A percentile compares a stretch with the other conserved stretches of the same genome.
Evolutionary conservation across 2,329 filamentous ascomycete genomes (phyloP).

Genomic region (Nannizzia gypsea): DNA sequence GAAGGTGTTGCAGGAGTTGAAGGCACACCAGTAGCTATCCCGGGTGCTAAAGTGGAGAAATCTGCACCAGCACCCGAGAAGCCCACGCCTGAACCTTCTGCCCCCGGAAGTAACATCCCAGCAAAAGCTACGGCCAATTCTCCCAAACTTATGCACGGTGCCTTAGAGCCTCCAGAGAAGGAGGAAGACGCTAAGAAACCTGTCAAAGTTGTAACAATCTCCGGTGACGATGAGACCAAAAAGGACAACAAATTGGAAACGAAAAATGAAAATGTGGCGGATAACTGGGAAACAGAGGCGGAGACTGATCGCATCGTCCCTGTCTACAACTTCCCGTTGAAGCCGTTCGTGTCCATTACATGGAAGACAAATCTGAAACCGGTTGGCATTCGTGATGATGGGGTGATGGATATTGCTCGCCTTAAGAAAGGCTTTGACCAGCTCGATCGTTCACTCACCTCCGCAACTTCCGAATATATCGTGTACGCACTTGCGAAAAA

Average conservation of each 20-base stretch:
- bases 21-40: slow-evolving; percentile 47
- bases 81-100: slow-evolving; percentile 26
- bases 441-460: slow-evolving; percentile 83
- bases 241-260: slow-evolving; percentile 33
- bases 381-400: slow-evolving; percentile 59
- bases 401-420: slow-evolving; percentile 82
- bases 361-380: slow-evolving; percentile 44
- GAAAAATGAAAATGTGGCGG: slow-evolving; percentile 10
- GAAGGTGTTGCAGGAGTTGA: slow-evolving; percentile 56
- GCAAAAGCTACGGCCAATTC: slow-evolving; percentile 25
- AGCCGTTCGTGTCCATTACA: slow-evolving; percentile 83
- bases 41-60: slow-evolving; percentile 52
- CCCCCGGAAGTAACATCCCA: slow-evolving; percentile 25
- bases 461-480: slow-evolving; percentile 82
- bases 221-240: slow-evolving; percentile 43
- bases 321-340: slow-evolving; percentile 94
- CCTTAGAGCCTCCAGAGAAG: slow-evolving; percentile 43
- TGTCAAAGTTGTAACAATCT: slow-evolving; percentile 19
- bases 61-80: slow-evolving; percentile 49
- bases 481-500: slow-evolving; percentile 89
- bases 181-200: slow-evolving; percentile 19
- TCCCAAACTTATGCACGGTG: slow-evolving; percentile 31
- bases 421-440: slow-evolving; percentile 98
- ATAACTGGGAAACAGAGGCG: slow-evolving; percentile 49
- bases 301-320: slow-evolving; percentile 47